These are phyloP conservation scores for Suillus fuscotomentosus DNA, from an alignment of 768 basidiomycete genomes.

Conservation along the genomic window DNA sequence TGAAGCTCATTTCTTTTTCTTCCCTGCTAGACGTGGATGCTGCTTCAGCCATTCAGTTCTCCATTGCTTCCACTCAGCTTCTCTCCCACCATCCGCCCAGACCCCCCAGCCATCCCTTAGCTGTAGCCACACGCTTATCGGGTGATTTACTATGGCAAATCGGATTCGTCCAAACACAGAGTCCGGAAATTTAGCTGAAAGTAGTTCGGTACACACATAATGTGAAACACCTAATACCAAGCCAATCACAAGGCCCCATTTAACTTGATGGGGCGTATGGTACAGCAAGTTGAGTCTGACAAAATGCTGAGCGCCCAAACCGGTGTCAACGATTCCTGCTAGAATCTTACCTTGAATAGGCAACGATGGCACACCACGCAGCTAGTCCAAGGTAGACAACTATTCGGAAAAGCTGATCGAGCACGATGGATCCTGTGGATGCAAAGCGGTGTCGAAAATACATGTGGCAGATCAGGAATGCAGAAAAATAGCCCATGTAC, in stretches of 20 bases:
- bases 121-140: constrained; percentile 61
- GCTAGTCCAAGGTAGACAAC: constrained; percentile 49
- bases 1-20: constrained; percentile 9
- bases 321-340: background rate
- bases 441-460: constrained; percentile 66
- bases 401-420: constrained; percentile 53
- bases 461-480: constrained; percentile 74
- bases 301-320: background rate
- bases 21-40: constrained; percentile 17
- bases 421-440: constrained; percentile 44
- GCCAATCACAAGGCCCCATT: constrained; percentile 75
- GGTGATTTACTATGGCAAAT: constrained; percentile 49
- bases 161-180: constrained; percentile 55
- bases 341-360: constrained; percentile 70
- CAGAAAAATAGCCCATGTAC: constrained; percentile 85
- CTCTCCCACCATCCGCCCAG: constrained; percentile 77
- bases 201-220: constrained; percentile 56
- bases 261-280: constrained; percentile 68
- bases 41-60: constrained; percentile 51
- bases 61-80: constrained; percentile 71
- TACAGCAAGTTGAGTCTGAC: constrained; percentile 68
- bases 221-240: constrained; percentile 47
- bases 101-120: constrained; percentile 82
- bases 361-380: constrained; percentile 62
- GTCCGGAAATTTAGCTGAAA: constrained; percentile 53